Conservation (phyloP, 805 yeast species). For the Saccharomycopsis vini region DNA sequence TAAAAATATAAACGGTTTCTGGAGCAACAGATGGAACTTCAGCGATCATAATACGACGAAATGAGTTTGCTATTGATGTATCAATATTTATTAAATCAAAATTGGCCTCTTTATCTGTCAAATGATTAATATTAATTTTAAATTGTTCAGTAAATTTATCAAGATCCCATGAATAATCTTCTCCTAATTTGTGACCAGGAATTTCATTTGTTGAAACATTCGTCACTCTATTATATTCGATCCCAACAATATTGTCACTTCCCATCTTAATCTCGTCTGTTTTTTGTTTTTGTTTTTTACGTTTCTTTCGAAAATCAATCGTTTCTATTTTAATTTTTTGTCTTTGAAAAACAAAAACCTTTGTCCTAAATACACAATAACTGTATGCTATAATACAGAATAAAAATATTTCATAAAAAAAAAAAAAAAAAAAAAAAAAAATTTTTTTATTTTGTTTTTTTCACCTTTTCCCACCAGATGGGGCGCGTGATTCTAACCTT, state of each 20-base stretch:
- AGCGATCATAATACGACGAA: constrained; percentile 92
- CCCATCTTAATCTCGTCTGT: not conserved
- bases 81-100: constrained; percentile 84
- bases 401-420: no score
- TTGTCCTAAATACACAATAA: no score
- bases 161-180: constrained; percentile 72
- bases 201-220: constrained; percentile 85
- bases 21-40: constrained; percentile 96
- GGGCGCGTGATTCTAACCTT: no score
- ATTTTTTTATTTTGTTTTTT: no score
- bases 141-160: constrained; percentile 65
- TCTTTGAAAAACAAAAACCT: no score
- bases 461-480: no score
- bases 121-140: constrained; percentile 56
- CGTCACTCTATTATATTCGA: constrained; percentile 85
- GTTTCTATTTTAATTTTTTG: no score
- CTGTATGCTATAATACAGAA: no score
- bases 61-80: constrained; percentile 91
- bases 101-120: constrained; percentile 64
- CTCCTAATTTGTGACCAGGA: constrained; percentile 70
- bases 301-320: no score
- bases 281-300: no score
- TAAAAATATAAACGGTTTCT: constrained; percentile 81
- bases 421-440: no score
- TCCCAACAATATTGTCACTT: constrained; percentile 52